Base-by-base conservation (phyloP, 805 yeast genomes). In the Candida taoyuanica region DNA sequence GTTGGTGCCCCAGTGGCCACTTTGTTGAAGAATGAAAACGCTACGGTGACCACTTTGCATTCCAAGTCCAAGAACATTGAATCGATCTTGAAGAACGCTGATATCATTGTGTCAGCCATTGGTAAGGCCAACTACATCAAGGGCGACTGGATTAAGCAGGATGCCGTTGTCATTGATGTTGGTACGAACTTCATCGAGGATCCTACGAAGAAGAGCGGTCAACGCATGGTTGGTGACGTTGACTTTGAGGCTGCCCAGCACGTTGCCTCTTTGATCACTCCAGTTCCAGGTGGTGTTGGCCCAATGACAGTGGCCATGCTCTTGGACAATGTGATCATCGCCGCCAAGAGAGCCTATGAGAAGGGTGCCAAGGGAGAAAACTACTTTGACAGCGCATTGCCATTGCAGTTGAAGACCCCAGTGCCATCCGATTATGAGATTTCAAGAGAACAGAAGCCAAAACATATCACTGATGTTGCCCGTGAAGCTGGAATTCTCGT, bases 291-390 rank as follows among this genome's bases (percentile, higher is more conserved):
- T 58, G 94, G 94, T 49, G 94, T 85, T 46, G 94, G 94, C 35
- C 94, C 94, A 55, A 85, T 85, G 94, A 85, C 94, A n/a, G 91
- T 85, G 31, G 93, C 93, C 19, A 79, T 81, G 77, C 67, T 85
- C 39, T 74, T 83, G 59, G 78, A 76, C 48, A 85, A 85, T 58
- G 87, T 84, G 23, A 65, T 78, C 31, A 63, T 68, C 41, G 82
- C 89, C 35, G 89, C 93, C 27, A 72, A 78, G 58, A 67, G 70
- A 43, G 34, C 74, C 55, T 34, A 34, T 17, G 37, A 27, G 19
- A 18, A 20, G 24, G 27, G 27, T 11, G 14, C 32, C 15, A 34
- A 34, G 28, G 37, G 37, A 16, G 32, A 34, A 4, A 34, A 34
- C 37, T 34, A 27, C 37, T 34, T 34, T 21, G 32, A 34, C 32